Base-by-base conservation (phyloP, 345 rosid species). In the Lepidium didymum region DNA sequence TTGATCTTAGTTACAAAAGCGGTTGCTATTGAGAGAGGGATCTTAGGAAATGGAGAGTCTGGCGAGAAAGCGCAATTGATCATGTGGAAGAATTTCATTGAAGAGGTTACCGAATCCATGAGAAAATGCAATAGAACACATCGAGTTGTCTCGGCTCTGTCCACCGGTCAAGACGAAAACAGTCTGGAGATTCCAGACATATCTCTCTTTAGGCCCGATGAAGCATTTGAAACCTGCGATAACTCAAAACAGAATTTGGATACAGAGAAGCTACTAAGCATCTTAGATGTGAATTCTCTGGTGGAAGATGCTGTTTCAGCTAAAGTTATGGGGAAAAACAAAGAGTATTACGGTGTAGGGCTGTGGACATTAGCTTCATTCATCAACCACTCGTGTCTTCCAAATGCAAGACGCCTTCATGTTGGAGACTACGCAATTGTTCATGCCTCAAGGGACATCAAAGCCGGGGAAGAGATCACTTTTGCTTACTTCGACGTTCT, bases 71-170 rank as follows among this genome's bases (percentile, higher is more conserved):
- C 85, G 14, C 90, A 85, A 46, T 21, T 92, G 63, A 84, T 90
- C 8, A 92, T 88, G 97, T 92, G 98, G 96, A 92, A 81, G 80
- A 88, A 79, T 16, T 88, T 92, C 56, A 35, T 88, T 0, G 80
- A 83, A 19, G 80, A 79, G 71, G 90, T 92, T 31, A 67, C 65
- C 0, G 81, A 83, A 38, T 75, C 79, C 0, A 68, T 81, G 66
- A 63, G 77, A 1, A 85, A 58, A 75, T 78, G 93, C 57, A 67
- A 16, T 23, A 81, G 83, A 72, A 86, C 80, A 44, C 72, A 31
- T 29, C 36, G 45, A 19, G 62, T 79, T 78, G 76, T 92, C 56
- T 70, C 84, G 0, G 56, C 75, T 36, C 68, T 88, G 49, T 92
- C 96, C 8, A 42, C 76, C 9, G 96, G 96, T 25, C 84, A 86